Conservation (phyloP, 176 grass and related monocot species). For the Coix lacrymajobi region DNA sequence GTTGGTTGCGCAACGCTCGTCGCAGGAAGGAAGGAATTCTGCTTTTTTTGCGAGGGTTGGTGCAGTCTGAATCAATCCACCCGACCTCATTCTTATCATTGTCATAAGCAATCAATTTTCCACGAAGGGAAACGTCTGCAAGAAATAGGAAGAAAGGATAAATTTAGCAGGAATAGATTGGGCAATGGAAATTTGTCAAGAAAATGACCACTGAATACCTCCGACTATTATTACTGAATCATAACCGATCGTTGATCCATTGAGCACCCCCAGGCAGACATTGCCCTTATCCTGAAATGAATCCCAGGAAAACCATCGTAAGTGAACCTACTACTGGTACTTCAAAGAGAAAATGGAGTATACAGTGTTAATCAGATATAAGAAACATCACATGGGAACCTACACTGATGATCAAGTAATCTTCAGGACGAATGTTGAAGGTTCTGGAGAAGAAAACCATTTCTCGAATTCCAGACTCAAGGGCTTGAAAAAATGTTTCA, state of each 20-base stretch:
- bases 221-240: conserved; percentile 72
- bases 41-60: conserved; percentile 41
- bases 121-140: conserved; percentile 70
- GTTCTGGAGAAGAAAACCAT: conserved; percentile 56
- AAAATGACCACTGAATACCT: conserved; percentile 42
- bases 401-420: conserved; percentile 79
- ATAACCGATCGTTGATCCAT: conserved; percentile 57
- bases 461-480: conserved; percentile 67
- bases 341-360: not conserved
- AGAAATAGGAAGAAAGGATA: not conserved
- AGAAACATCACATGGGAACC: conserved; percentile 5
- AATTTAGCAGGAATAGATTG: not conserved
- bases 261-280: conserved; percentile 78
- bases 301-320: not conserved
- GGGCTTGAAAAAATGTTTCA: conserved; percentile 74
- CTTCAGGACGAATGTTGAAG: conserved; percentile 63
- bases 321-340: not conserved
- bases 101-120: conserved; percentile 84
- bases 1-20: conserved; percentile 13
- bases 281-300: conserved; percentile 70
- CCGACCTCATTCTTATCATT: conserved; percentile 64
- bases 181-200: not conserved
- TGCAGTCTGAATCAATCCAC: conserved; percentile 71
- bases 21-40: conserved; percentile 52
- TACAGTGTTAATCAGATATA: not conserved